A percentile compares a stretch with the other conserved stretches of the same genome.
Conservation (phyloP, 2,329 filamentous ascomycete species). For the Diplodia seriata region DNA sequence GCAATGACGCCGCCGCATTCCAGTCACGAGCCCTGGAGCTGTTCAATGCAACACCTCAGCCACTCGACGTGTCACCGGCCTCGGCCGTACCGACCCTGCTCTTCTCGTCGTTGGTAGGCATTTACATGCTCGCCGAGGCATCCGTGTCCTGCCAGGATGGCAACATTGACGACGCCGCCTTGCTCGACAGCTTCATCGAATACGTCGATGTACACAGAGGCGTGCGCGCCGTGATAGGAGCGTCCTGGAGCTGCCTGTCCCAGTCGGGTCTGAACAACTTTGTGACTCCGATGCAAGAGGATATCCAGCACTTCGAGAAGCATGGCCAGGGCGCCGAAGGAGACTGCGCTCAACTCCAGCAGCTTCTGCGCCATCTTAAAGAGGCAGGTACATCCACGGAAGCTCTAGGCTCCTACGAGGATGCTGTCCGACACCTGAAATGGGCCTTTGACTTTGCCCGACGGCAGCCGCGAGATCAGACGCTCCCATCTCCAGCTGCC, state of each 20-base stretch:
- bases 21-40: neutral
- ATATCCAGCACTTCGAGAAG: neutral
- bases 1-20: neutral
- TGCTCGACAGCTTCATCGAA: neutral
- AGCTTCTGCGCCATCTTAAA: neutral
- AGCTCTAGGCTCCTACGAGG: neutral
- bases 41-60: neutral
- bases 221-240: neutral
- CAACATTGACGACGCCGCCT: neutral
- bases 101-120: neutral
- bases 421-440: neutral
- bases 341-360: neutral
- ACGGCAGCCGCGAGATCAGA: neutral
- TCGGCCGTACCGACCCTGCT: neutral
- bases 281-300: neutral
- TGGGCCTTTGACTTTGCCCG: neutral
- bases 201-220: neutral
- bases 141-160: neutral
- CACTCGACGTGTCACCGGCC: neutral
- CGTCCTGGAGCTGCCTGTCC: neutral
- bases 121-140: neutral
- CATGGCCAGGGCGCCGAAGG: neutral
- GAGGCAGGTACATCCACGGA: no score
- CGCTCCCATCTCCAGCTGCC: neutral
- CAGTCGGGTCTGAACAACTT: neutral